These are phyloP conservation scores for Wallacemonas sp. DNA, from an alignment of 208 protist genomes.

Conservation along the genomic window DNA sequence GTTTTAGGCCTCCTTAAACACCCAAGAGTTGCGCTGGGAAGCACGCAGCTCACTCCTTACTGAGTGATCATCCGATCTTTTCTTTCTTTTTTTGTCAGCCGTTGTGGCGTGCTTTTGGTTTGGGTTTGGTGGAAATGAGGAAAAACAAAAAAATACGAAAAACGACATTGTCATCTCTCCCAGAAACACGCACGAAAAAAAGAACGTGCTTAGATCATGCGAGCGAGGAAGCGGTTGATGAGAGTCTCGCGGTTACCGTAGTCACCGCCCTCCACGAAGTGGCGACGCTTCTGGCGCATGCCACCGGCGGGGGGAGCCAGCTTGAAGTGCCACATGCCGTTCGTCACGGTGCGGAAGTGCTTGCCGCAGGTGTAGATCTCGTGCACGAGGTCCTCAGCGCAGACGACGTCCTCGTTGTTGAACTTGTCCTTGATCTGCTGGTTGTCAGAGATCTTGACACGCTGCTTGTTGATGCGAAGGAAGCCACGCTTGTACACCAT, in stretches of 20 bases:
- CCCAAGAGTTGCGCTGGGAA: no score
- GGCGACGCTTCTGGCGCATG: conserved; percentile 95
- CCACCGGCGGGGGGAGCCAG: conserved; percentile 95
- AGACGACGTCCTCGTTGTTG: conserved; percentile 95
- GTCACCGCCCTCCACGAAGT: conserved; percentile 99
- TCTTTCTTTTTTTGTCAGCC: neutral
- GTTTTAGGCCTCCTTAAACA: no score
- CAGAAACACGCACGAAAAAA: neutral
- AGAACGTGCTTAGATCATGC: conserved; percentile 96
- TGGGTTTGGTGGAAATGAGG: conserved; percentile 11
- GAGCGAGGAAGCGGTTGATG: conserved; percentile 98
- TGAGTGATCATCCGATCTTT: neutral
- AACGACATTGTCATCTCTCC: neutral
- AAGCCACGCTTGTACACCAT: conserved; percentile 99
- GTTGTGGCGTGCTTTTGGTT: neutral
- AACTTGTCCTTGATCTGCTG: conserved; percentile 96
- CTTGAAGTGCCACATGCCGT: conserved; percentile 99
- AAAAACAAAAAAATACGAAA: conserved; percentile 9
- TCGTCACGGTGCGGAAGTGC: conserved; percentile 98
- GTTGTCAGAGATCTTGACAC: conserved; percentile 97
- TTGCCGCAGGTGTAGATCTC: conserved; percentile 99
- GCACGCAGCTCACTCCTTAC: no score
- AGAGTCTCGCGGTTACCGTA: conserved; percentile 99
- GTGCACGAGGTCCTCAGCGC: conserved; percentile 99
- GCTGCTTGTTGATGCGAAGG: conserved; percentile 97